Percentiles rank a stretch among this genome's conserved stretches.
These are phyloP conservation scores for Kwoniella heveanensis DNA, from an alignment of 768 basidiomycete genomes.

Conservation along the genomic window DNA sequence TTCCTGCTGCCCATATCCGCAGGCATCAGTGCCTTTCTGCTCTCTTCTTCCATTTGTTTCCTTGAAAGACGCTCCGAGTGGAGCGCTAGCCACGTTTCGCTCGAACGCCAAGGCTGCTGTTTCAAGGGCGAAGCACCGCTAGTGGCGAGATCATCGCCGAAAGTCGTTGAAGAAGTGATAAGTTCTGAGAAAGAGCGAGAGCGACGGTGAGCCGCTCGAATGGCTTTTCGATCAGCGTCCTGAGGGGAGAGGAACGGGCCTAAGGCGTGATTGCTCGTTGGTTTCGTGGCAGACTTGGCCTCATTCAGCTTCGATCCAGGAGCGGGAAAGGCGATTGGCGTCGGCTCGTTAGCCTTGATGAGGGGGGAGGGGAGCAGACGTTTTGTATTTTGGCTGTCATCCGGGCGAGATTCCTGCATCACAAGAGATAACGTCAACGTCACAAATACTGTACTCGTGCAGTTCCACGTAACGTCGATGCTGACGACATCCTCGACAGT, in stretches of 20 bases:
- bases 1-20: not conserved
- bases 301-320: not conserved
- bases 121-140: not conserved
- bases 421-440: too few relatives aligned
- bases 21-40: slow-evolving; percentile 2
- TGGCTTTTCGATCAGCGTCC: not conserved
- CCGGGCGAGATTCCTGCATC: too few relatives aligned
- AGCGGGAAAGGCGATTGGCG: not conserved
- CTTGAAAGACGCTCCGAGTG: slow-evolving; percentile 4
- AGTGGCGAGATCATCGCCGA: too few relatives aligned
- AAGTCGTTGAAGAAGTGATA: slow-evolving; percentile 1
- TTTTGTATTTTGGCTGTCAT: not conserved
- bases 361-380: not conserved
- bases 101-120: slow-evolving; percentile 17
- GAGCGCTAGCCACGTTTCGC: slow-evolving; percentile 20
- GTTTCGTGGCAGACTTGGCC: too few relatives aligned
- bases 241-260: not conserved
- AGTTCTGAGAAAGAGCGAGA: slow-evolving; percentile 23
- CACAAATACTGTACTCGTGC: too few relatives aligned
- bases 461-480: not conserved
- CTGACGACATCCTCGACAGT: not conserved
- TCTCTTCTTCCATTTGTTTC: too few relatives aligned
- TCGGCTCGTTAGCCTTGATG: not conserved
- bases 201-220: slow-evolving; percentile 7
- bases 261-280: not conserved